Evolutionary conservation across 148 eudicot genomes (phyloP).

Genomic region (Hydrangea macrophylla): DNA sequence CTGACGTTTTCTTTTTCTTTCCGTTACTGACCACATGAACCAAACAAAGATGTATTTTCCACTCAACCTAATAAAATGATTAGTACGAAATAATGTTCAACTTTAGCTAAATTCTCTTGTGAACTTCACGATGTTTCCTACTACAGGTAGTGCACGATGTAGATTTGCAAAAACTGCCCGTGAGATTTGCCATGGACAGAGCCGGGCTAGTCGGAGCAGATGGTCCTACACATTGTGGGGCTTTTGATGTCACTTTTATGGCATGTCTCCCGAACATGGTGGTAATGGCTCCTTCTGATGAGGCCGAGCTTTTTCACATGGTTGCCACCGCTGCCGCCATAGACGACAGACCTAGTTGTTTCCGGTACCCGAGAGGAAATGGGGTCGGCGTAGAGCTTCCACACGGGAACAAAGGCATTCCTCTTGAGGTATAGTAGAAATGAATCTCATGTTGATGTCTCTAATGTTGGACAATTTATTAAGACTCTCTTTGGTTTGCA

Average conservation of each 20-base stretch:
- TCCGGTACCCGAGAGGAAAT: slow-evolving; percentile 83
- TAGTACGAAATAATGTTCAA: too few species aligned
- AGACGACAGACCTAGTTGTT: slow-evolving; percentile 81
- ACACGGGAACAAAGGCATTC: slow-evolving; percentile 68
- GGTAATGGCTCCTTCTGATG: slow-evolving; percentile 92
- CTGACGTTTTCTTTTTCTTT: too few species aligned
- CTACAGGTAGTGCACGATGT: slow-evolving; percentile 86
- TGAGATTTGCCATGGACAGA: slow-evolving; percentile 90
- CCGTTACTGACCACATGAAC: too few species aligned
- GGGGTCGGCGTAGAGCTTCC: slow-evolving; percentile 77
- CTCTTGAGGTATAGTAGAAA: slow-evolving; percentile 56
- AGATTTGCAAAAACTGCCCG: slow-evolving; percentile 82
- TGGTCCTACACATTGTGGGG: slow-evolving; percentile 83
- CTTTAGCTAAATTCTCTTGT: too few species aligned
- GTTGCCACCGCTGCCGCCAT: slow-evolving; percentile 91
- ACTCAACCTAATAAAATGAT: background rate
- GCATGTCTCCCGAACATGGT: slow-evolving; percentile 93
- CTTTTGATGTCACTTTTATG: slow-evolving; percentile 84
- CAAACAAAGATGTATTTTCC: too few species aligned
- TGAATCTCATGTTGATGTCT: background rate
- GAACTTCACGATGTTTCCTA: too few species aligned
- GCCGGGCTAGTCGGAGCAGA: slow-evolving; percentile 91
- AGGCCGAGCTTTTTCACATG: slow-evolving; percentile 85
- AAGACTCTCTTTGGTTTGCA: too few species aligned
- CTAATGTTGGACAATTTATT: too few species aligned